Base-by-base conservation (phyloP, 169 alveolate genomes). In the Blepharisma undulans region DNA sequence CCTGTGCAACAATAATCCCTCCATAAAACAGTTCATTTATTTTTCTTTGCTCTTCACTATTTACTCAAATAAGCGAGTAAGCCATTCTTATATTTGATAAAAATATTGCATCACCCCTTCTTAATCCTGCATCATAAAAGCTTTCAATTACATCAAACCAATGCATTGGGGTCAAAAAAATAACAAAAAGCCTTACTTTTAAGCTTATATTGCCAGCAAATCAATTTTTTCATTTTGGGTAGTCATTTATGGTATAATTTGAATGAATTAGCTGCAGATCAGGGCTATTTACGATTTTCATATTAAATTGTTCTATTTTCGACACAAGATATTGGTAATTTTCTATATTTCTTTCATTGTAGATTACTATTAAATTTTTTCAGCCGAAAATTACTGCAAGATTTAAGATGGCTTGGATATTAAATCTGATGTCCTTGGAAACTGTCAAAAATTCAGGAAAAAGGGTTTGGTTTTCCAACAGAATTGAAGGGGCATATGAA, bases 71-170 rank as follows among this genome's bases (percentile, higher is more conserved):
- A 78, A 25, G 32, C n/a, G 19, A 4, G 5, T 30, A n/a, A 22
- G 25, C 85, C 85, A 25, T 22, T 78, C 32, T n/a, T 30, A 78
- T 18, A 25, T 30, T n/a, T 22, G 32, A 30, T 22, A 18, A 78
- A 78, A 19, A 30, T 4, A 18, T 78, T 22, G n/a, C 25, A 30
- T 78, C 85, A 19, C 85, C 85, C 6, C 59, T 78, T 12, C 85
- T 78, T 19, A 78, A 27, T 18, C 85, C 85, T 18, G 32, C 61
- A 30, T 78, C 85, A 78, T 78, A 78, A 25, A 78, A 30, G 25
- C 85, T 32, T 78, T 78, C 85, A 78, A 78, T 32, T 30, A 78
- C 61, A 6, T 78, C 61, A 25, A 78, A 78, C 25, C n/a, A 30
- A 12, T 78, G 10, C 6, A 48, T 2, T 8, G 85, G 32, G 6